A percentile compares a stretch with the other conserved stretches of the same genome.
phyloP scores from a whole-genome alignment of 2,329 filamentous ascomycete species.

The Aspergillus puulaauensis region DNA sequence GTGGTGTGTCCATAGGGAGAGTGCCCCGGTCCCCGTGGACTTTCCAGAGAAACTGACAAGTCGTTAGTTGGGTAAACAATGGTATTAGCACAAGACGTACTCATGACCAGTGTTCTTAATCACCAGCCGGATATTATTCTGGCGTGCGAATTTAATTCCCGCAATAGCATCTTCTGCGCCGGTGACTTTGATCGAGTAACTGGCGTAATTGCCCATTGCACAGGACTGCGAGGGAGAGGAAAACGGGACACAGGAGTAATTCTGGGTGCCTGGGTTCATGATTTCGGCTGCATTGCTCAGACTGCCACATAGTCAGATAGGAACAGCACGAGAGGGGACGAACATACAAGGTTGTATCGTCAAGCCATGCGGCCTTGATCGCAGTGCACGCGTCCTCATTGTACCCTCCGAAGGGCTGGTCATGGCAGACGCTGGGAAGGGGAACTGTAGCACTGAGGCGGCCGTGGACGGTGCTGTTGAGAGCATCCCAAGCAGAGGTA shows the following conservation, averaged over 20 bases:
- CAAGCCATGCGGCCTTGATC: neutral
- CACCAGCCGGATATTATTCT: conserved; percentile 36
- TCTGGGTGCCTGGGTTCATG: neutral
- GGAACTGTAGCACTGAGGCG: neutral
- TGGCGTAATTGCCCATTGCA: neutral
- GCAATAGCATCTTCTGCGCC: neutral
- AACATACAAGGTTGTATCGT: neutral
- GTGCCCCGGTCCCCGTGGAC: neutral
- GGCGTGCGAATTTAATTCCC: neutral
- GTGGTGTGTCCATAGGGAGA: neutral
- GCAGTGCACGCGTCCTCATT: neutral
- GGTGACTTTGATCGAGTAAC: neutral
- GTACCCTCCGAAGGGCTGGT: neutral
- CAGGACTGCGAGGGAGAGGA: neutral
- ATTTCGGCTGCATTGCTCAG: neutral
- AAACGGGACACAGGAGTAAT: neutral
- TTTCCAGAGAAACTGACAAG: neutral
- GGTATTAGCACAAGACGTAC: conserved; percentile 17
- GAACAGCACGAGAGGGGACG: neutral
- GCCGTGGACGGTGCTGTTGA: neutral
- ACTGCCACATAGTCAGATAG: neutral
- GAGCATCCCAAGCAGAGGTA: neutral
- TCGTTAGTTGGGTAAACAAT: neutral
- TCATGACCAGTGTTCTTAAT: conserved; percentile 61
- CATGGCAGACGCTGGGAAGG: neutral